These are phyloP conservation scores for Zygosaccharomyces rouxii DNA, from an alignment of 805 yeast genomes.

Conservation along the genomic window DNA sequence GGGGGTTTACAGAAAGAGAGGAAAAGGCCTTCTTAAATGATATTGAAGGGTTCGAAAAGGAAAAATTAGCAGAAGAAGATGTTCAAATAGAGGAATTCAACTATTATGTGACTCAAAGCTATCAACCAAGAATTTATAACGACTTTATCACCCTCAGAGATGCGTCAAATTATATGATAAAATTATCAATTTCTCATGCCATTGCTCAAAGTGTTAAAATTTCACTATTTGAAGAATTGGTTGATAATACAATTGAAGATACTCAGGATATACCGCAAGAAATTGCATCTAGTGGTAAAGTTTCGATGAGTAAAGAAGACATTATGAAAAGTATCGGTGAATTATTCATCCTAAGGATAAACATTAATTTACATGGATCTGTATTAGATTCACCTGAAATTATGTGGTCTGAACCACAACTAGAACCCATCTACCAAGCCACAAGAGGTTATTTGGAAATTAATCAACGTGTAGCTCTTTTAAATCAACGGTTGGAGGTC, in stretches of 20 bases:
- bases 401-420: constrained; percentile 98
- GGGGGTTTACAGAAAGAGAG: constrained; percentile 89
- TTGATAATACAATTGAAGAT: constrained; percentile 94
- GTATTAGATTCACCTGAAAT: constrained; percentile 95
- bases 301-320: constrained; percentile 87
- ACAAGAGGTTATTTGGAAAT: constrained; percentile 94
- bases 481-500: constrained; percentile 91
- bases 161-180: constrained; percentile 83
- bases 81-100: constrained; percentile 93
- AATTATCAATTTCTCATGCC: constrained; percentile 91
- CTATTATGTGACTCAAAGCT: constrained; percentile 87
- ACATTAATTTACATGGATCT: constrained; percentile 78
- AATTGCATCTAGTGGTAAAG: constrained; percentile 91
- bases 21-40: constrained; percentile 78
- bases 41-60: constrained; percentile 85
- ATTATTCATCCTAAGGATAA: constrained; percentile 78
- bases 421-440: constrained; percentile 96
- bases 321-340: constrained; percentile 98
- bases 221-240: constrained; percentile 90
- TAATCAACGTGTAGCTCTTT: constrained; percentile 83
- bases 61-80: constrained; percentile 82
- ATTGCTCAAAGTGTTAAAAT: constrained; percentile 94
- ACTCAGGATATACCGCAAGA: constrained; percentile 97
- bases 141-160: constrained; percentile 92
- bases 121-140: constrained; percentile 93